Evolutionary conservation across 352 stramenopile genomes (phyloP).

Genomic region (Phytophthora kernoviae): DNA sequence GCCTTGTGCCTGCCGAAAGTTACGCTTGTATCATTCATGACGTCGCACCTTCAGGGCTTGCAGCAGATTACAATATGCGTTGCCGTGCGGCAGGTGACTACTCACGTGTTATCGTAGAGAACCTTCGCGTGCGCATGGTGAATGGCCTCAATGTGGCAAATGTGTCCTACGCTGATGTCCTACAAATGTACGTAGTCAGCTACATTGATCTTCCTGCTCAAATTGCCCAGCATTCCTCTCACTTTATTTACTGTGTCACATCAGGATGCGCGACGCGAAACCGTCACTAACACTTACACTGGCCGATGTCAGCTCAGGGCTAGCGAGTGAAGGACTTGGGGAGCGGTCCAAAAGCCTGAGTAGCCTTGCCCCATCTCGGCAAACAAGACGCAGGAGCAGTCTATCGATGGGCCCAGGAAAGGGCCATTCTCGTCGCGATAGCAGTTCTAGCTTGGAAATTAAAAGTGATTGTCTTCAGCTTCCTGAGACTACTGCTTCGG

Average conservation of each 20-base stretch:
- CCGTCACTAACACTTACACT: conserved; percentile 55
- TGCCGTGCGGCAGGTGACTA: conserved; percentile 50
- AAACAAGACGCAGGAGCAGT: conserved; percentile 30
- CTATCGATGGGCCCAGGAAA: conserved; percentile 23
- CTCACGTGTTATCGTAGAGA: conserved; percentile 46
- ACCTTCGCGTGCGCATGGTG: conserved; percentile 49
- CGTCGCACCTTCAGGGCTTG: conserved; percentile 43
- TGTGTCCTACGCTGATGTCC: conserved; percentile 47
- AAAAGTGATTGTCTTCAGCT: conserved; percentile 32
- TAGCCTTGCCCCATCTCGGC: conserved; percentile 14
- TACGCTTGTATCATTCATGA: conserved; percentile 55
- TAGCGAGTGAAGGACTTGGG: conserved; percentile 7
- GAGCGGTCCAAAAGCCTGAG: conserved; percentile 26
- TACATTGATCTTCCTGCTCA: background rate
- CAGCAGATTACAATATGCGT: conserved; percentile 58
- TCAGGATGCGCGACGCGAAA: conserved; percentile 55
- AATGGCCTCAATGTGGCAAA: conserved; percentile 47
- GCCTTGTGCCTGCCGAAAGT: conserved; percentile 7
- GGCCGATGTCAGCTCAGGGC: conserved; percentile 24
- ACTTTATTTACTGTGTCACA: background rate
- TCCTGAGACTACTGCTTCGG: conserved; percentile 13
- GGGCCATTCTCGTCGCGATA: conserved; percentile 20
- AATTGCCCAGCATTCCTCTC: background rate
- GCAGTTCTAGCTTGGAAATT: conserved; percentile 8
- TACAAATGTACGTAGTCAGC: conserved; percentile 39